These are phyloP conservation scores for Barnettozyma botsteinii DNA, from an alignment of 805 yeast species.

Conservation along the genomic window DNA sequence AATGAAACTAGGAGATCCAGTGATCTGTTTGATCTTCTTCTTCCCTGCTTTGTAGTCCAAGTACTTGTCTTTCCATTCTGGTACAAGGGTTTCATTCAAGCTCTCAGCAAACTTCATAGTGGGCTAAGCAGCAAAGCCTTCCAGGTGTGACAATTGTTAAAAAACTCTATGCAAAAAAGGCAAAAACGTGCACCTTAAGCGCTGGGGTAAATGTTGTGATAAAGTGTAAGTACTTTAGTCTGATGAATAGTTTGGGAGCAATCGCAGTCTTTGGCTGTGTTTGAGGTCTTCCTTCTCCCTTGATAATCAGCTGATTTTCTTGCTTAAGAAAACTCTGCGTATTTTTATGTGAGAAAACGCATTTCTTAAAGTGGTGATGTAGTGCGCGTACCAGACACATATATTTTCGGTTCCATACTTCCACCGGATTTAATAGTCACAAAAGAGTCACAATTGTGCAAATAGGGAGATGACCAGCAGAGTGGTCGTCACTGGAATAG, in stretches of 20 bases:
- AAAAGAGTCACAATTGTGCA: background rate
- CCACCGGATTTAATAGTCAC: background rate
- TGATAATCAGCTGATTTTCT: too few species aligned
- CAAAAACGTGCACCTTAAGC: too few species aligned
- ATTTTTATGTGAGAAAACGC: background rate
- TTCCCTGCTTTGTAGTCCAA: constrained; percentile 54
- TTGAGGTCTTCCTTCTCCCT: too few species aligned
- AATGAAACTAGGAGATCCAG: constrained; percentile 13
- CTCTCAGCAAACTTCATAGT: constrained; percentile 14
- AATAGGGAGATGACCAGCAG: constrained; percentile 30
- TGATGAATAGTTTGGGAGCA: too few species aligned
- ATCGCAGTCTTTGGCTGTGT: too few species aligned
- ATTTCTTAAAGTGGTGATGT: constrained; percentile 1
- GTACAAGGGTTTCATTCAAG: constrained; percentile 37
- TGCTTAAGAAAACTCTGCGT: background rate
- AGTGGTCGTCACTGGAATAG: constrained; percentile 91
- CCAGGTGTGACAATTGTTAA: background rate
- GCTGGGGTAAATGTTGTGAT: too few species aligned
- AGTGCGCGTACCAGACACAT: constrained; percentile 1
- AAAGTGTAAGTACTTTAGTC: too few species aligned
- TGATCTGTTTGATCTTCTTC: constrained; percentile 25
- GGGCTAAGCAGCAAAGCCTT: background rate
- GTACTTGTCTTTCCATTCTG: constrained; percentile 85
- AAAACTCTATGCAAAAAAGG: too few species aligned
- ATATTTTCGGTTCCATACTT: background rate